Percentiles rank a stretch among this genome's conserved stretches.
Evolutionary conservation across 2,329 filamentous ascomycete genomes (phyloP).

Genomic region (Arthrinium phaeospermum): DNA sequence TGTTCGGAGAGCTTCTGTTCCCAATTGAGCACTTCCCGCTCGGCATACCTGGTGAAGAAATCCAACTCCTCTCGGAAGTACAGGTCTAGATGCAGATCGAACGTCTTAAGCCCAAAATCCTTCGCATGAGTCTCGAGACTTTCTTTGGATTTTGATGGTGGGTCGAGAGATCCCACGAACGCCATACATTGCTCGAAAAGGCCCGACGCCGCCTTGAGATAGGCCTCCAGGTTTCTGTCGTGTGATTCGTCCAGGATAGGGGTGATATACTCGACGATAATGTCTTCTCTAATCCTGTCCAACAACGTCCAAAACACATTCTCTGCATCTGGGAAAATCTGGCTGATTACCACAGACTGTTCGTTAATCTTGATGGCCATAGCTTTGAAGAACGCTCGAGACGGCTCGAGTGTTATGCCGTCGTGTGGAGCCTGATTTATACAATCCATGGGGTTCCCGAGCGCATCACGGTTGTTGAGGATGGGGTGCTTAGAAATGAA

Average conservation of each 20-base stretch:
- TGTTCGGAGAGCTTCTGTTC: conserved; percentile 91
- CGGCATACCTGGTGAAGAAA: conserved; percentile 78
- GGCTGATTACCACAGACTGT: conserved; percentile 78
- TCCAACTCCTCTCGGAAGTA: conserved; percentile 93
- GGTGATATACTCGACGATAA: conserved; percentile 86
- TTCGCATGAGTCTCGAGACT: conserved; percentile 70
- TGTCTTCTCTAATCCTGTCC: conserved; percentile 81
- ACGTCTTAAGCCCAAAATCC: conserved; percentile 72
- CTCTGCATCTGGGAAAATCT: conserved; percentile 76
- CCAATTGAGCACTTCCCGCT: conserved; percentile 81
- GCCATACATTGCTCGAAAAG: conserved; percentile 86
- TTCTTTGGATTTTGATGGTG: conserved; percentile 66
- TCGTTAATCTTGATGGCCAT: conserved; percentile 80
- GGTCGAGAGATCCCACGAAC: conserved; percentile 73
- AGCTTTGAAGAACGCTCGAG: conserved; percentile 78
- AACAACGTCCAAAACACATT: conserved; percentile 79
- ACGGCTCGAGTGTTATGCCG: conserved; percentile 79
- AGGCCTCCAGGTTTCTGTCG: conserved; percentile 73
- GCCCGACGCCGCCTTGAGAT: conserved; percentile 84
- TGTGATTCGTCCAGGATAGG: conserved; percentile 88
- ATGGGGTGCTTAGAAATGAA: conserved; percentile 91
- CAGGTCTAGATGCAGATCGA: conserved; percentile 91
- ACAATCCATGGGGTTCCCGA: conserved; percentile 81
- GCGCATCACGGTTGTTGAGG: conserved; percentile 73
- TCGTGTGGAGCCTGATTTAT: conserved; percentile 70